A percentile compares a stretch with the other conserved stretches of the same genome.
Conservation (phyloP, 176 grass and related monocot species). For the Cenchrus purpureus region DNA sequence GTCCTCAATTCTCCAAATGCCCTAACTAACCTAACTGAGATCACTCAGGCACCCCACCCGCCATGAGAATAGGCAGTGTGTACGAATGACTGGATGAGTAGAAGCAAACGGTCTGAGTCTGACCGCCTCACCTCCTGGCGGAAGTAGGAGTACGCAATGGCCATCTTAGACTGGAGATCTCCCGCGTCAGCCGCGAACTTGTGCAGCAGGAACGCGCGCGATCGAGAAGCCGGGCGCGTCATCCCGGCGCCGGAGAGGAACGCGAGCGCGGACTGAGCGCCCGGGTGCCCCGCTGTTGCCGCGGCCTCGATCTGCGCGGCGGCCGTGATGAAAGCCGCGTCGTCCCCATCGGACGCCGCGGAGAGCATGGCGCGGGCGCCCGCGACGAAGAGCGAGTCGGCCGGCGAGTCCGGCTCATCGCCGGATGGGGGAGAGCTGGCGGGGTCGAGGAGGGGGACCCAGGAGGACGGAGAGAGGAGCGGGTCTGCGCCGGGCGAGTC, state of each 20-base stretch:
- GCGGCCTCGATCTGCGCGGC: slow-evolving; percentile 77
- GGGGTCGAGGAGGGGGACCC: slow-evolving; percentile 75
- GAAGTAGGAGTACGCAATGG: slow-evolving; percentile 85
- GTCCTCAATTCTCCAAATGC: neutral
- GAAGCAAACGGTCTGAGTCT: slow-evolving; percentile 29
- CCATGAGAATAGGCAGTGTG: neutral
- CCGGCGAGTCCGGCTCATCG: slow-evolving; percentile 45
- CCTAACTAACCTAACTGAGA: neutral
- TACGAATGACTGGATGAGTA: neutral
- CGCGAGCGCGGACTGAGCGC: slow-evolving; percentile 82
- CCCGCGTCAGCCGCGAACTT: slow-evolving; percentile 86
- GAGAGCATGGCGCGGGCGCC: slow-evolving; percentile 72
- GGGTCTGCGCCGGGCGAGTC: slow-evolving; percentile 46
- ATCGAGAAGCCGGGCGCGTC: slow-evolving; percentile 61
- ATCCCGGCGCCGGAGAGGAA: slow-evolving; percentile 73
- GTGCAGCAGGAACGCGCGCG: slow-evolving; percentile 84
- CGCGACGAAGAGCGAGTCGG: slow-evolving; percentile 61
- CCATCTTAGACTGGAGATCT: slow-evolving; percentile 95
- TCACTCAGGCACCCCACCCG: neutral
- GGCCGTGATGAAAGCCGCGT: slow-evolving; percentile 61
- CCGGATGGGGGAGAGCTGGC: slow-evolving; percentile 34
- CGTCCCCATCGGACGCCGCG: slow-evolving; percentile 69
- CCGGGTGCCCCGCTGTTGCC: slow-evolving; percentile 57
- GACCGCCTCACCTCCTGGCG: slow-evolving; percentile 70
- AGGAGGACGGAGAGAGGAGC: slow-evolving; percentile 59